These are phyloP conservation scores for Leccinum variicolor DNA, from an alignment of 768 basidiomycete species.

Conservation along the genomic window DNA sequence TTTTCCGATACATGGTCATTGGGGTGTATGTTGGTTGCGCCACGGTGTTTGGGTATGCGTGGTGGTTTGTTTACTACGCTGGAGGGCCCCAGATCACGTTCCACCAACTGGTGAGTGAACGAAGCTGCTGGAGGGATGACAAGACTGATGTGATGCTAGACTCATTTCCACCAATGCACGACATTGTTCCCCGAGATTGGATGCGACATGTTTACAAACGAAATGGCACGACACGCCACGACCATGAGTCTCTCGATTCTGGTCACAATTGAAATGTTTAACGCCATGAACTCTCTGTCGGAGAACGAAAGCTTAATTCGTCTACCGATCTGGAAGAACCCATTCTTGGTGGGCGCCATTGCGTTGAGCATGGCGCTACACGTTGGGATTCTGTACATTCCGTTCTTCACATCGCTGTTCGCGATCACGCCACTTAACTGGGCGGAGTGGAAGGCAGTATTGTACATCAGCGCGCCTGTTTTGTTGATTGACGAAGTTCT, in stretches of 20 bases:
- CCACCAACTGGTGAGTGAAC: slow-evolving; percentile 76
- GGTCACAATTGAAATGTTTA: slow-evolving; percentile 96
- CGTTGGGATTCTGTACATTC: slow-evolving; percentile 93
- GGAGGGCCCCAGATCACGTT: slow-evolving; percentile 93
- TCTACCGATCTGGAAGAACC: slow-evolving; percentile 93
- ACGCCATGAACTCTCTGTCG: slow-evolving; percentile 96
- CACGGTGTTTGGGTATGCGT: slow-evolving; percentile 96
- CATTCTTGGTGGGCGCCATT: slow-evolving; percentile 87
- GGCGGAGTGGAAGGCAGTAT: slow-evolving; percentile 92
- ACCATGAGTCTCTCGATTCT: slow-evolving; percentile 97
- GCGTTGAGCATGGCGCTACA: slow-evolving; percentile 90
- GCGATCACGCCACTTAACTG: slow-evolving; percentile 93
- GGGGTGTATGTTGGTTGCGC: slow-evolving; percentile 93
- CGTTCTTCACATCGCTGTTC: slow-evolving; percentile 90
- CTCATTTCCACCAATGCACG: slow-evolving; percentile 94
- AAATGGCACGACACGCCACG: slow-evolving; percentile 81
- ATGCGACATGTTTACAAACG: slow-evolving; percentile 93
- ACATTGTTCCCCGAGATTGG: slow-evolving; percentile 83
- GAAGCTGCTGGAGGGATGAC: not conserved
- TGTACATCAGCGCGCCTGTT: slow-evolving; percentile 85
- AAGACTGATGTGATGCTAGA: slow-evolving; percentile 43
- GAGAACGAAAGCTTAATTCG: slow-evolving; percentile 92
- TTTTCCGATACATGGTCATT: slow-evolving; percentile 93
- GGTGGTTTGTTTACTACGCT: slow-evolving; percentile 96
- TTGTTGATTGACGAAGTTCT: slow-evolving; percentile 86